These are phyloP conservation scores for Aphanomyces euteiches DNA, from an alignment of 352 stramenopile species.

Conservation along the genomic window DNA sequence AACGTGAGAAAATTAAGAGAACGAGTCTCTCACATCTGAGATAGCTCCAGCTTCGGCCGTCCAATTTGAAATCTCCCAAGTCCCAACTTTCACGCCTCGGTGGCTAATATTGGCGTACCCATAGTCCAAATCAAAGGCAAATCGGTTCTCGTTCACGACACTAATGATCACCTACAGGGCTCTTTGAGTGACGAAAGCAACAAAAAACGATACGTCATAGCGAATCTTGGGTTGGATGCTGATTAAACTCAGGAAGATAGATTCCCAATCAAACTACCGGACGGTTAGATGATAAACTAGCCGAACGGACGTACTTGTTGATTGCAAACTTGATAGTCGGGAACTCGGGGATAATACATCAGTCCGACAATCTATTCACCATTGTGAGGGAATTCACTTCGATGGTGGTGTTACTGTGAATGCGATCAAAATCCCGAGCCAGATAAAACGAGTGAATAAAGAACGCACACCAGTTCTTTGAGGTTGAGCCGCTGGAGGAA, in stretches of 20 bases:
- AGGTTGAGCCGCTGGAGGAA: neutral
- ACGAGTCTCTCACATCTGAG: constrained; percentile 46
- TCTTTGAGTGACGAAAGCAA: neutral
- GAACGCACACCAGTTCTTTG: constrained; percentile 21
- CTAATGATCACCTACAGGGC: constrained; percentile 48
- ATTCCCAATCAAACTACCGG: constrained; percentile 76
- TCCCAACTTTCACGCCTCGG: constrained; percentile 60
- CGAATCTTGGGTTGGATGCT: constrained; percentile 74
- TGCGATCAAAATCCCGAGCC: constrained; percentile 48
- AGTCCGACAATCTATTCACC: constrained; percentile 45
- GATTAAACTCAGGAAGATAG: constrained; percentile 71
- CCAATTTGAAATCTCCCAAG: constrained; percentile 63
- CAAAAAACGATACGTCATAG: constrained; percentile 53
- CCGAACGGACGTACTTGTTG: constrained; percentile 38
- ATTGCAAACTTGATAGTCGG: constrained; percentile 88
- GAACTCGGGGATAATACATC: constrained; percentile 85
- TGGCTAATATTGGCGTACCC: constrained; percentile 79
- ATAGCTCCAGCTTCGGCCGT: constrained; percentile 68
- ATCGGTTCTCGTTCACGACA: constrained; percentile 86
- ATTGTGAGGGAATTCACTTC: too few species aligned
- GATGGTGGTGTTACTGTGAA: constrained; percentile 39
- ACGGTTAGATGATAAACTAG: neutral
- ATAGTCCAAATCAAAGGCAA: constrained; percentile 75
- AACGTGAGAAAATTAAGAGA: neutral
- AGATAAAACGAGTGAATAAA: constrained; percentile 52